phyloP scores from a whole-genome alignment of 345 rosid genomes.

The Pugionium cornutum region DNA sequence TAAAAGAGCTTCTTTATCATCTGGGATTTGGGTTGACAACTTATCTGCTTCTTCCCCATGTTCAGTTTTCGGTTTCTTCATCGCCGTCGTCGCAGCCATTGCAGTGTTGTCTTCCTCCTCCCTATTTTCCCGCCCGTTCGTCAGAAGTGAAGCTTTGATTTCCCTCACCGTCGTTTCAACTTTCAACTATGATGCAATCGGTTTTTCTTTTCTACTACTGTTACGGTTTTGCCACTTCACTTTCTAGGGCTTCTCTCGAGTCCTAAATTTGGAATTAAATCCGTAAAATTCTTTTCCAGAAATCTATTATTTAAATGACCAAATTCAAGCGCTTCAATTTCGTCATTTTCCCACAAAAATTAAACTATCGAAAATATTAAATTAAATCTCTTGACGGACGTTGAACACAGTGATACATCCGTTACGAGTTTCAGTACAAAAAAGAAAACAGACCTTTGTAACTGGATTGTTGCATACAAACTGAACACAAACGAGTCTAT shows the following conservation, averaged over 20 bases:
- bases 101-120: constrained; percentile 1
- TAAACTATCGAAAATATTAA: no score
- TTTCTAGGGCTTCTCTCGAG: constrained; percentile 24
- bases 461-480: constrained; percentile 5
- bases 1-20: constrained; percentile 35
- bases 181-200: constrained; percentile 1
- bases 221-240: constrained; percentile 28
- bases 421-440: no score
- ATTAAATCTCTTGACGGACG: no score
- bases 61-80: constrained; percentile 36
- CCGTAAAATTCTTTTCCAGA: no score
- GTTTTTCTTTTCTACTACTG: neutral
- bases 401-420: no score
- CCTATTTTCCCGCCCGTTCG: constrained; percentile 21
- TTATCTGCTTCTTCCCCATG: constrained; percentile 26
- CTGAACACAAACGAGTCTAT: neutral
- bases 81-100: constrained; percentile 29
- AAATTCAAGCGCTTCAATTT: no score
- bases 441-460: neutral
- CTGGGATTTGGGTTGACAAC: constrained; percentile 28
- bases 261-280: no score
- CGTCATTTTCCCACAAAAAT: no score
- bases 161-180: constrained; percentile 34
- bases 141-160: constrained; percentile 9
- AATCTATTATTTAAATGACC: no score